These are phyloP conservation scores for Cercospora zeina DNA, from an alignment of 2,329 filamentous ascomycete species.

Conservation along the genomic window DNA sequence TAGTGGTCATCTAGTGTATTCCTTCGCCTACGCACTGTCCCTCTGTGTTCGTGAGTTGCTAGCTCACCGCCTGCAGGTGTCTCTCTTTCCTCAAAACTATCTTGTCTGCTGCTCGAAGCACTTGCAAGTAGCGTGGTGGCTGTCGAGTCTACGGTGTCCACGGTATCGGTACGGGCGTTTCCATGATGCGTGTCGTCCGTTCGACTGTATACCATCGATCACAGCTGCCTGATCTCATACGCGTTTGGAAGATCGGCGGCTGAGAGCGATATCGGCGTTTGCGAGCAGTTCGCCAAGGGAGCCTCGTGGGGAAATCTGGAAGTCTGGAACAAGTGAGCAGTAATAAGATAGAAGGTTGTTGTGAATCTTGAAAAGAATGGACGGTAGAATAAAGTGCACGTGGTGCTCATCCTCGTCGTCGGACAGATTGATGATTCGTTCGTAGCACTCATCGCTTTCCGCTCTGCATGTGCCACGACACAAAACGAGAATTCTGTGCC, in stretches of 20 bases:
- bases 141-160: constrained; percentile 32
- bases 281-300: constrained; percentile 9
- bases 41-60: constrained; percentile 22
- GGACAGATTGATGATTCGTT: constrained; percentile 13
- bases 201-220: constrained; percentile 8
- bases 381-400: background rate
- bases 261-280: constrained; percentile 20
- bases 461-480: constrained; percentile 7
- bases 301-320: background rate
- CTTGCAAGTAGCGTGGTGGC: constrained; percentile 34
- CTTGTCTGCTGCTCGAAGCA: constrained; percentile 17
- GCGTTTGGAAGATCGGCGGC: constrained; percentile 8
- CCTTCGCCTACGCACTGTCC: constrained; percentile 20
- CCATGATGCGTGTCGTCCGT: constrained; percentile 19
- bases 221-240: too few species aligned
- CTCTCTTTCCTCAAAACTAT: constrained; percentile 26
- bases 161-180: constrained; percentile 13
- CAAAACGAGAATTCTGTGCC: constrained; percentile 17
- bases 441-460: background rate
- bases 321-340: background rate
- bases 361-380: background rate
- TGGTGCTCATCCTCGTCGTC: constrained; percentile 5
- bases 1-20: constrained; percentile 15
- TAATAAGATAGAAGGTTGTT: background rate
- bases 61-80: constrained; percentile 31